Evolutionary conservation across 2,329 filamentous ascomycete genomes (phyloP).

Genomic region (Purpureocillium lavendulum): DNA sequence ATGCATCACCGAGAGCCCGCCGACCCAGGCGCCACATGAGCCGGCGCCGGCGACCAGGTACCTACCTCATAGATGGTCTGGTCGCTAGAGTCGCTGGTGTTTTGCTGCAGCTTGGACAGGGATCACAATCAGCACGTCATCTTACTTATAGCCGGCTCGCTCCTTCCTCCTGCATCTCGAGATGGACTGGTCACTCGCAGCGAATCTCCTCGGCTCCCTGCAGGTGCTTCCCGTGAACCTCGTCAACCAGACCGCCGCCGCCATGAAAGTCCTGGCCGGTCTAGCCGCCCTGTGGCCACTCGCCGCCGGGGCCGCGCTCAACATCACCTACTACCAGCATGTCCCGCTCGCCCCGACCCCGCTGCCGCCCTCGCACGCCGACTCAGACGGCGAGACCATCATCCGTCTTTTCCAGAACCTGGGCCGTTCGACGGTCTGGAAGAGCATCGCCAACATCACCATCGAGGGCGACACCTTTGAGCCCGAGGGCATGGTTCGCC

Average conservation of each 20-base stretch:
- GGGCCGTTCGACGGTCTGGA: slow-evolving; percentile 31
- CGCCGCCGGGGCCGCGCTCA: slow-evolving; percentile 12
- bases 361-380: slow-evolving; percentile 24
- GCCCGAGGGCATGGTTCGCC: slow-evolving; percentile 37
- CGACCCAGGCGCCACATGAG: too few relatives aligned
- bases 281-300: neutral
- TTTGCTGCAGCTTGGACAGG: too few relatives aligned
- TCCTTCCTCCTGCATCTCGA: too few relatives aligned
- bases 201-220: too few relatives aligned
- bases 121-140: too few relatives aligned
- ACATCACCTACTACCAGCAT: slow-evolving; percentile 23
- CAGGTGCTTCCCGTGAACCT: too few relatives aligned
- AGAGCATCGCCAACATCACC: slow-evolving; percentile 28
- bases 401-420: slow-evolving; percentile 25
- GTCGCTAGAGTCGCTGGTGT: too few relatives aligned
- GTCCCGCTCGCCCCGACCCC: slow-evolving; percentile 22
- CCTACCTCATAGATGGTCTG: too few relatives aligned
- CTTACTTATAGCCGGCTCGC: too few relatives aligned
- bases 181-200: too few relatives aligned
- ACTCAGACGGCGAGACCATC: slow-evolving; percentile 25
- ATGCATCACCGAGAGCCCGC: too few relatives aligned
- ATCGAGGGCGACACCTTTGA: slow-evolving; percentile 38
- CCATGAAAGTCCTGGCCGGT: neutral
- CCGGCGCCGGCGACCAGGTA: too few relatives aligned
- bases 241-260: neutral